Evolutionary conservation across 306 rosid species (phyloP).

Genomic region (Trifolium dubium): DNA sequence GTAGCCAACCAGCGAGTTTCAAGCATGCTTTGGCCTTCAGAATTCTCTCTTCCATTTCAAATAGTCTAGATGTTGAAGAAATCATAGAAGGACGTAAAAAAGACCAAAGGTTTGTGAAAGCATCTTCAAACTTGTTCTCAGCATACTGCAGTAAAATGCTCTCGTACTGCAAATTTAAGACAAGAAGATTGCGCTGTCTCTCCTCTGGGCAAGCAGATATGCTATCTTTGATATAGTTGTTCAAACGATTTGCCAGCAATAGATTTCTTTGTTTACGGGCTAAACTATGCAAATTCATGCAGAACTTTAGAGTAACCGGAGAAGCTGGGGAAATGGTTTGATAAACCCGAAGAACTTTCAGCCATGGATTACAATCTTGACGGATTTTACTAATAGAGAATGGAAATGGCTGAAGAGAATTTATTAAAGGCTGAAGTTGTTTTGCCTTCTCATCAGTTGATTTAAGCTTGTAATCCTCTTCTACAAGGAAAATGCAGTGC

Average conservation of each 20-base stretch:
- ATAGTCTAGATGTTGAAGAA: conserved; percentile 56
- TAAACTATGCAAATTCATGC: conserved; percentile 73
- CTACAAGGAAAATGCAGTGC: conserved; percentile 79
- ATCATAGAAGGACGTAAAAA: conserved; percentile 67
- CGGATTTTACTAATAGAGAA: conserved; percentile 65
- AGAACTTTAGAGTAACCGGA: conserved; percentile 65
- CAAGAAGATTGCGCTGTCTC: conserved; percentile 54
- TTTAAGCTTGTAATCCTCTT: conserved; percentile 74
- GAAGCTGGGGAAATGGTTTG: conserved; percentile 70
- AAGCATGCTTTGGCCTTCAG: conserved; percentile 92
- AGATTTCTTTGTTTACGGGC: conserved; percentile 78
- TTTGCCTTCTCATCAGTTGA: conserved; percentile 55
- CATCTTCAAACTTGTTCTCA: conserved; percentile 85
- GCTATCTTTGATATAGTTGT: conserved; percentile 60
- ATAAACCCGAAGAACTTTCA: conserved; percentile 87
- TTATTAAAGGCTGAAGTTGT: conserved; percentile 57
- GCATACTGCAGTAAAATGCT: conserved; percentile 75
- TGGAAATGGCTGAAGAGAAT: conserved; percentile 65
- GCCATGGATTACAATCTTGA: conserved; percentile 89
- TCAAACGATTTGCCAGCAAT: conserved; percentile 73
- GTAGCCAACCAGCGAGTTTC: conserved; percentile 82
- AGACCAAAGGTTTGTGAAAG: conserved; percentile 84
- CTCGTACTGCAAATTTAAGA: conserved; percentile 79
- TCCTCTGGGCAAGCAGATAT: conserved; percentile 59
- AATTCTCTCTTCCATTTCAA: conserved; percentile 59